Evolutionary conservation across 2,329 filamentous ascomycete genomes (phyloP).

Genomic region (Sclerotinia sclerotiorum): DNA sequence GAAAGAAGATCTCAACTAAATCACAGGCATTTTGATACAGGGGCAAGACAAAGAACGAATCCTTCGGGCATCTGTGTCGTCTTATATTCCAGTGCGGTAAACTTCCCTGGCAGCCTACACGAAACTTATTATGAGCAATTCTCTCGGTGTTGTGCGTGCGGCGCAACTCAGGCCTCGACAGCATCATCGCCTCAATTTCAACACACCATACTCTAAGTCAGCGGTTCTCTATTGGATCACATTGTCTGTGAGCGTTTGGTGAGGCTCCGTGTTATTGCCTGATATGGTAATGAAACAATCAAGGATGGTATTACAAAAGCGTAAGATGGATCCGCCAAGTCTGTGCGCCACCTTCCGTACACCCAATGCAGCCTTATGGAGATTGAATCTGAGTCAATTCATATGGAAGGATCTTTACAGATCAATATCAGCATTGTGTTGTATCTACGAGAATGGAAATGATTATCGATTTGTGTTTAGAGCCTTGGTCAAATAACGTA

Average conservation of each 20-base stretch:
- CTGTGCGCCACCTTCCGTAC: constrained; percentile 1
- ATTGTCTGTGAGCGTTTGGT: neutral
- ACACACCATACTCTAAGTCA: neutral
- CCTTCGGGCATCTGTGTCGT: neutral
- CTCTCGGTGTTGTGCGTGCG: neutral
- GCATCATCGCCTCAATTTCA: neutral
- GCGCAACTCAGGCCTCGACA: neutral
- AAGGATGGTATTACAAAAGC: neutral
- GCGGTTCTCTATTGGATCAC: neutral
- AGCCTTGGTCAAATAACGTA: neutral
- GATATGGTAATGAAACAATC: neutral
- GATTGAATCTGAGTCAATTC: neutral
- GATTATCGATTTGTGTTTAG: neutral
- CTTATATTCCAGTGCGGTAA: neutral
- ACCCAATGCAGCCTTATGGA: neutral
- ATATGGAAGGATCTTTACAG: no score
- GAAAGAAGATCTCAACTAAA: neutral
- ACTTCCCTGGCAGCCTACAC: neutral
- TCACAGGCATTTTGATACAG: neutral
- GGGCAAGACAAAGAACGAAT: neutral
- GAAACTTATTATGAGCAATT: neutral
- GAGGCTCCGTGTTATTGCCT: neutral
- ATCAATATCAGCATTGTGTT: neutral
- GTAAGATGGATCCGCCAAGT: neutral
- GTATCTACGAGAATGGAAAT: neutral